Conservation (phyloP, 345 rosid genomes). For the Schrenkiella parvula region DNA sequence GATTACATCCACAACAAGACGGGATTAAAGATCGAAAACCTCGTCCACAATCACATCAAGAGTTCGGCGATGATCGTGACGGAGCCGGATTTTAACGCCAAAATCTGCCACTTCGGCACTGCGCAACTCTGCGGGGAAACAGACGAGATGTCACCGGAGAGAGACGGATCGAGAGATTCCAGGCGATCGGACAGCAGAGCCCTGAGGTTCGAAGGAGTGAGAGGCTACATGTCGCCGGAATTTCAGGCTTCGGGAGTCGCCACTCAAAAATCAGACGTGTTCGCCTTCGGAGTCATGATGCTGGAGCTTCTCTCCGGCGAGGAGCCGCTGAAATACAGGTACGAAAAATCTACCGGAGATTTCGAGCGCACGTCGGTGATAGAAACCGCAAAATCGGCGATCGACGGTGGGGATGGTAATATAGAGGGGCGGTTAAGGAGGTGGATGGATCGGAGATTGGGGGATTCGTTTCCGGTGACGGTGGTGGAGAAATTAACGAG, state of each 20-base stretch:
- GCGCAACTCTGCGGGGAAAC: conserved; percentile 79
- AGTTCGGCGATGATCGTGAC: conserved; percentile 66
- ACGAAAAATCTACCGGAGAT: conserved; percentile 41
- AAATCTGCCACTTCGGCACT: conserved; percentile 78
- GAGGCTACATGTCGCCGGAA: conserved; percentile 92
- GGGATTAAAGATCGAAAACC: conserved; percentile 47
- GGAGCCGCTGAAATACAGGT: conserved; percentile 63
- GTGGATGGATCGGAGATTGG: conserved; percentile 72
- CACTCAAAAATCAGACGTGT: conserved; percentile 74
- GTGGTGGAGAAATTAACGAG: conserved; percentile 53
- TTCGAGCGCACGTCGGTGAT: conserved; percentile 52
- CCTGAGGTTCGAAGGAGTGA: conserved; percentile 58
- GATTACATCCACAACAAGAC: conserved; percentile 83
- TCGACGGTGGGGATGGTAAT: conserved; percentile 29
- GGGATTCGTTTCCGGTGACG: conserved; percentile 74
- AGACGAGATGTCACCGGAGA: conserved; percentile 30
- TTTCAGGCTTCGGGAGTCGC: conserved; percentile 48
- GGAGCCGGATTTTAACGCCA: conserved; percentile 60
- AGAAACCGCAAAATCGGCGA: conserved; percentile 51
- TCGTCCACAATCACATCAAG: conserved; percentile 73
- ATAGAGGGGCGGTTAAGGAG: conserved; percentile 45
- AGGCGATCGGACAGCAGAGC: conserved; percentile 37
- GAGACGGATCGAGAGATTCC: neutral
- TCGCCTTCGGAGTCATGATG: conserved; percentile 74
- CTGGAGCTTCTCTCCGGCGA: conserved; percentile 76